phyloP scores from a whole-genome alignment of 2,329 filamentous ascomycete genomes.

The Boeremia lycopersici region DNA sequence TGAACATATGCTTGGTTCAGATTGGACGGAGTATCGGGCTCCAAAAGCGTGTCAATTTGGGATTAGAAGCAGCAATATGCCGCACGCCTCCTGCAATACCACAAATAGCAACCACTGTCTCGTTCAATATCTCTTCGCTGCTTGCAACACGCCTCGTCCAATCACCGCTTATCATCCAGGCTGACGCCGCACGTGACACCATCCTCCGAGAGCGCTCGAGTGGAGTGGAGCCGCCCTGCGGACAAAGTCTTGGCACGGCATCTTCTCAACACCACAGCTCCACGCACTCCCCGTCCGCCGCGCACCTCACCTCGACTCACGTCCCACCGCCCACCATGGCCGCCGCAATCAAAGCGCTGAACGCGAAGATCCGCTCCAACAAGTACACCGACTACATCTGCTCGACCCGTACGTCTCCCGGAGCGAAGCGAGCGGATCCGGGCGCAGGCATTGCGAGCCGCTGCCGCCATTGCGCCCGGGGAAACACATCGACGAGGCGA shows the following conservation, averaged over 20 bases:
- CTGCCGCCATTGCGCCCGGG: no score
- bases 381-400: constrained; percentile 59
- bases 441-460: no score
- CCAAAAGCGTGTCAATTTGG: constrained; percentile 8
- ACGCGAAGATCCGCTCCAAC: constrained; percentile 59
- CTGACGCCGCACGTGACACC: constrained; percentile 17
- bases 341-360: constrained; percentile 60
- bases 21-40: not conserved
- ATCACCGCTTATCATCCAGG: not conserved
- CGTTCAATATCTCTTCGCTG: no score
- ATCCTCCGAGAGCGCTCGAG: constrained; percentile 10
- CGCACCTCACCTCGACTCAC: not conserved
- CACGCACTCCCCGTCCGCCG: no score
- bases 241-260: constrained; percentile 5
- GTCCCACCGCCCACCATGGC: constrained; percentile 50
- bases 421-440: not conserved
- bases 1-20: not conserved
- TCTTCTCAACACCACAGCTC: not conserved
- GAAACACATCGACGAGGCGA: no score
- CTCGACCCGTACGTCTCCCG: constrained; percentile 56
- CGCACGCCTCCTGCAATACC: constrained; percentile 1
- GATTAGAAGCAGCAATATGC: constrained; percentile 2
- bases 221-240: constrained; percentile 1
- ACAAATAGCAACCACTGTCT: not conserved
- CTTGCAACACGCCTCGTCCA: not conserved